Conservation (phyloP, 2,329 filamentous ascomycete species). For the Phialophora macrospora region DNA sequence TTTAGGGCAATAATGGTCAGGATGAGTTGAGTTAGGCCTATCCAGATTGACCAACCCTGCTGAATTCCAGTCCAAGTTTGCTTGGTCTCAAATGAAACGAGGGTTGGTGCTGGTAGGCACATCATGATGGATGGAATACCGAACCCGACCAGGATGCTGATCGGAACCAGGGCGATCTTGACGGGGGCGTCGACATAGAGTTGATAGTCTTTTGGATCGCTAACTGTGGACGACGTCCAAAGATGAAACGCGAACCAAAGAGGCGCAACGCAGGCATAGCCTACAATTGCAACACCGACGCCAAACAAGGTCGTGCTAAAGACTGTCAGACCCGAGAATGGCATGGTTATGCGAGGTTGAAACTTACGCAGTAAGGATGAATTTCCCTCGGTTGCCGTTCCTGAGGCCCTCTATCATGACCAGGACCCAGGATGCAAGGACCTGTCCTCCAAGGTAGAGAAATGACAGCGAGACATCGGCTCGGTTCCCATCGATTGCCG, state of each 20-base stretch:
- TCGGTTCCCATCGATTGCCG: constrained; percentile 47
- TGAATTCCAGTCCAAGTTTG: constrained; percentile 57
- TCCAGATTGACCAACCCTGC: constrained; percentile 58
- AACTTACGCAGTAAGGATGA: constrained; percentile 34
- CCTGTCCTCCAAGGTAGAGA: constrained; percentile 49
- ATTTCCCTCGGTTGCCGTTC: constrained; percentile 49
- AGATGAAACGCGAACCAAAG: constrained; percentile 53
- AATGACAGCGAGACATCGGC: constrained; percentile 46
- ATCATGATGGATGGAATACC: constrained; percentile 53
- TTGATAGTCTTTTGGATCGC: constrained; percentile 44
- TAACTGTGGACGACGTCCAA: constrained; percentile 48
- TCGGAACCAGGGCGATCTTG: constrained; percentile 47
- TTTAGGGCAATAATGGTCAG: constrained; percentile 41
- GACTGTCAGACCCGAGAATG: constrained; percentile 20
- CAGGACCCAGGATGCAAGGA: constrained; percentile 50
- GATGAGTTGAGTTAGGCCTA: constrained; percentile 48
- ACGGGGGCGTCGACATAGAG: constrained; percentile 42
- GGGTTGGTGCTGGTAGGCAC: constrained; percentile 49
- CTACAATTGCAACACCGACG: constrained; percentile 49
- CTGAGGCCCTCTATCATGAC: constrained; percentile 54
- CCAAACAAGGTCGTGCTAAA: constrained; percentile 48
- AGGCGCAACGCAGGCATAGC: constrained; percentile 53
- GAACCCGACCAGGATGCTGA: constrained; percentile 52
- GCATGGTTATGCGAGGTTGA: background rate
- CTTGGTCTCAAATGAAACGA: constrained; percentile 50